A percentile compares a stretch with the other conserved stretches of the same genome.
Conservation (phyloP, 441 rosid genomes). For the Macaranga tanarius region DNA sequence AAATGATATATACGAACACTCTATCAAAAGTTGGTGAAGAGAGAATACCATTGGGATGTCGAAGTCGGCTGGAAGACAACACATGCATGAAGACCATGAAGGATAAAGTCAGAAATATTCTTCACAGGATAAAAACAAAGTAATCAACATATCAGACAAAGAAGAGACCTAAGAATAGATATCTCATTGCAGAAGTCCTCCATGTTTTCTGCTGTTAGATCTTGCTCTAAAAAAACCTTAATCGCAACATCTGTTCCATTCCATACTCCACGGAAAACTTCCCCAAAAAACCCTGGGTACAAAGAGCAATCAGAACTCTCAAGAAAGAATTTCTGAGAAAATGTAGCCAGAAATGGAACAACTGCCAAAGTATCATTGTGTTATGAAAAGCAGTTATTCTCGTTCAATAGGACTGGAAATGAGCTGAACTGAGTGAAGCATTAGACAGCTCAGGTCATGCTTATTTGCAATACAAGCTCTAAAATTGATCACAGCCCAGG, state of each 20-base stretch:
- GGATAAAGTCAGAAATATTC: conserved; percentile 40
- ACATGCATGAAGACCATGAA: conserved; percentile 28
- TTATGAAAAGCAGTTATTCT: background rate
- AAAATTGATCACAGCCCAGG: background rate
- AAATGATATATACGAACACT: conserved; percentile 7
- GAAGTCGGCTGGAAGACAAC: conserved; percentile 70
- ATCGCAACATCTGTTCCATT: conserved; percentile 98
- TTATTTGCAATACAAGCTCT: background rate
- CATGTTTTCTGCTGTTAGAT: conserved; percentile 96
- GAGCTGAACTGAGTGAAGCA: background rate
- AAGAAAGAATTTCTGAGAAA: background rate
- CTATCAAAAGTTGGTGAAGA: conserved; percentile 26
- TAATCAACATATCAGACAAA: conserved; percentile 22
- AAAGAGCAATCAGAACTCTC: conserved; percentile 14
- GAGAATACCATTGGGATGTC: conserved; percentile 93
- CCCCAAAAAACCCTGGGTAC: conserved; percentile 82
- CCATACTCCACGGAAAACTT: conserved; percentile 97
- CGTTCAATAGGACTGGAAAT: background rate
- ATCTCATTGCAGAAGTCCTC: conserved; percentile 99
- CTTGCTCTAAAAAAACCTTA: conserved; percentile 98
- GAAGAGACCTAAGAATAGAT: conserved; percentile 84
- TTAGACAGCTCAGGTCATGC: background rate
- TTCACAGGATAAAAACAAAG: conserved; percentile 23
- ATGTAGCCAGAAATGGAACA: background rate
- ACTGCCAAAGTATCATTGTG: background rate